Conservation (phyloP, 352 stramenopile species). For the Pythium aphanidermatum region DNA sequence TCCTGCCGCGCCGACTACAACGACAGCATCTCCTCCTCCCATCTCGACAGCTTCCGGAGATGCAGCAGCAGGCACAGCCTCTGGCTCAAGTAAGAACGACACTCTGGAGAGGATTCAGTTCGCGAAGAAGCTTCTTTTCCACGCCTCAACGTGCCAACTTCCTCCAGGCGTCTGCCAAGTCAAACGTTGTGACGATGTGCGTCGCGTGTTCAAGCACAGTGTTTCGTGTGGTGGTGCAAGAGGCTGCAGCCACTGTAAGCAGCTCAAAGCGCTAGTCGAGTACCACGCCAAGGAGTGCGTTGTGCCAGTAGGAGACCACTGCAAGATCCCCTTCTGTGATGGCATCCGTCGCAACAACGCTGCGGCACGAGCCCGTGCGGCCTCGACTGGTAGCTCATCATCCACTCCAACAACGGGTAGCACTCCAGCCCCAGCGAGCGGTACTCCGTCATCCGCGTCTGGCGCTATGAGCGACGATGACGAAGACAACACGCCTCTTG, state of each 20-base stretch:
- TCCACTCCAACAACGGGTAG: conserved; percentile 4
- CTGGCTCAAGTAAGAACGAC: conserved; percentile 19
- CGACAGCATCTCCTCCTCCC: conserved; percentile 15
- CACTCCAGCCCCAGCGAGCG: conserved; percentile 16
- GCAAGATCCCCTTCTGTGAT: conserved; percentile 82
- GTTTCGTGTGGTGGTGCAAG: conserved; percentile 60
- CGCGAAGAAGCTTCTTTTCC: conserved; percentile 72
- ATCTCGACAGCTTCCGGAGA: neutral
- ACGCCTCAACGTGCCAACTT: conserved; percentile 62
- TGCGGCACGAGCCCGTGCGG: conserved; percentile 19
- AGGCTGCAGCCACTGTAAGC: conserved; percentile 71
- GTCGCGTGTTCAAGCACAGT: conserved; percentile 83
- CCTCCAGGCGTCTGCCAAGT: conserved; percentile 60
- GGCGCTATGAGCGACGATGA: conserved; percentile 44
- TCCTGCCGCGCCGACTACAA: conserved; percentile 2
- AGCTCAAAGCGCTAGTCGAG: conserved; percentile 79
- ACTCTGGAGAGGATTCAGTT: conserved; percentile 82
- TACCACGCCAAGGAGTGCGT: conserved; percentile 78
- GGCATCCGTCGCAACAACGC: conserved; percentile 52
- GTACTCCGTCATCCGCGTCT: conserved; percentile 2
- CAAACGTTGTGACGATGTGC: conserved; percentile 85
- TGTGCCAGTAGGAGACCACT: conserved; percentile 56
- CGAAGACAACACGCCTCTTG: conserved; percentile 68
- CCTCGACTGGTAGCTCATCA: conserved; percentile 16
- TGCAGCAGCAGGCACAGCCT: neutral